Base-by-base conservation (phyloP, 208 protist species). In the Trypanosoma caninum region DNA sequence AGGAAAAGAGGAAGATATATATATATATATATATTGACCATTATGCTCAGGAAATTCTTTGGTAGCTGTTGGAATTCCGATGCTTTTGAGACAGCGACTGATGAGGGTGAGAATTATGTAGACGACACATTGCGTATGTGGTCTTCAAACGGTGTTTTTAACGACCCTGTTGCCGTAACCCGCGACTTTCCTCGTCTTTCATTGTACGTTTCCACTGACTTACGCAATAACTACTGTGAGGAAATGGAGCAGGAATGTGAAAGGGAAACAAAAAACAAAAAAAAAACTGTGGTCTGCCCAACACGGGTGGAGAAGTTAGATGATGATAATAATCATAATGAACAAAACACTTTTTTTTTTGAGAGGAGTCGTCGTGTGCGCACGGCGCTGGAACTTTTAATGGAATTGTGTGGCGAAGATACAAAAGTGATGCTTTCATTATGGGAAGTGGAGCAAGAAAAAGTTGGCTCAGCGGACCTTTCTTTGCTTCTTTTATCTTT, bases 131-230 rank as follows among this genome's bases (percentile, higher is more conserved):
- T 67, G 73, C 13, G 31, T 1, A 30, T 34, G 20, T 13, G 22
- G 20, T 16, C 72, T 7, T 41, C 59, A 10, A 4, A 18, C 3
- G 73, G 72, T 30, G 66, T 90, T 53, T 73, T 69, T 16, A 48
- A 51, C 7, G 78, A 89, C 60, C 78, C 82, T 3, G 44, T 72
- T 8, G 71, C 69, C 42, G 87, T 93, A 45, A 70, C 82, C 2
- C 80, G 87, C n/a, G 87, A 93, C 69, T 89, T 93, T 20, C 87
- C 87, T 3, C 74, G 87, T 33, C 88, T 83, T 69, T 53, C 58
- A 10, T 73, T 90, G 3, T 80, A 72, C 55, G 80, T 91, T 5
- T 34, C 65, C 33, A 71, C 71, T 13, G 25, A 25, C 25, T 52
- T 23, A 14, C 46, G 52, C 14, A 53, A 76, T 54, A 76, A 76